Evolutionary conservation across 345 rosid species (phyloP), one percentile per base, ranked within the genome.

Genomic region (Citrus hindsii): DNA sequence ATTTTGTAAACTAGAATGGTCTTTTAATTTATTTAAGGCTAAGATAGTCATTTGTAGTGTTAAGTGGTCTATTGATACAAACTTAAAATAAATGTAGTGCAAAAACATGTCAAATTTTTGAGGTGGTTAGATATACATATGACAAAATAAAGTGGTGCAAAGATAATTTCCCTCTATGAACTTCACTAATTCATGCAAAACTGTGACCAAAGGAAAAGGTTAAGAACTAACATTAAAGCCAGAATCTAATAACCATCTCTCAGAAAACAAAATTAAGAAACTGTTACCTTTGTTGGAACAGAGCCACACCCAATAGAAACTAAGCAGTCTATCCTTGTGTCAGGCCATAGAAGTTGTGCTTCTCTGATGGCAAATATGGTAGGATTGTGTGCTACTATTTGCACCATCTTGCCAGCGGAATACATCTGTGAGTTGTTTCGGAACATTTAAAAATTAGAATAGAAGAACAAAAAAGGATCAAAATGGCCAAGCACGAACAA

Each of bases 401-500:
- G 98, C 99, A 82, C 98, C 99, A 89, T 96, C 99, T 90, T 96
- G 98, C 99, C 98, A 96, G 80, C 98, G 97, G 77, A 87, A 88
- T 64, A 88, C 79, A 81, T 89, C 99, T 96, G 74, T 16, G 72
- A 38, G 4, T 42, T 59, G 19, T 69, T 77, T 78, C 5, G 4
- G 65, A 69, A 42, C 61, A 81, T 48, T 32, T 66, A 48, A 22
- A 60, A 51, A 27, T 55, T 37, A 42, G 46, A 76, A 67, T 62
- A 51, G 7, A 10, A 74, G 40, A 38, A 4, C 33, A 68, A 74
- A 14, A 38, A 82, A 27, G 32, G 28, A 77, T 35, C 30, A 42
- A 55, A 69, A 40, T 40, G 48, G 69, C n/a, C 25, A 40, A 8
- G 69, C 68, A 40, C 40, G n/a, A 59, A 59, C 14, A 58, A 69